phyloP scores from a whole-genome alignment of 176 grass and related monocot genomes.

The Echinochloa phyllopogon region DNA sequence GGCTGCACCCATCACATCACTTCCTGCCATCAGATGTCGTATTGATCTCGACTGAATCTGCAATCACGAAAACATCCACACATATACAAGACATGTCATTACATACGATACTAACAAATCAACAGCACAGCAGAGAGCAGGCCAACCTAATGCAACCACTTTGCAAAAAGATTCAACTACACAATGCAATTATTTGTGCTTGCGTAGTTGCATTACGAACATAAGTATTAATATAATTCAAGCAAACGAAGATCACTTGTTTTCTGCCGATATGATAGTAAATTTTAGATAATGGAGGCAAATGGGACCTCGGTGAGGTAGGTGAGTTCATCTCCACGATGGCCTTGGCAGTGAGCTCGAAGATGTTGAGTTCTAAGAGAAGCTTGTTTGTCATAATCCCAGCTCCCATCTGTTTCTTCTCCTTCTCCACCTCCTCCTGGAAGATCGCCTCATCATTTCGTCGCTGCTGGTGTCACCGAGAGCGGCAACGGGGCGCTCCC shows the following conservation, averaged over 20 bases:
- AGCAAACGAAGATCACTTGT: no score
- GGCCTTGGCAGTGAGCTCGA: slow-evolving; percentile 55
- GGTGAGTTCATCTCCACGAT: slow-evolving; percentile 69
- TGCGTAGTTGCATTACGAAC: neutral
- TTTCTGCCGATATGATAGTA: neutral
- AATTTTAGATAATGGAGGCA: neutral
- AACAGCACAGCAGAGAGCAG: no score
- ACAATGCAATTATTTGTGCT: neutral
- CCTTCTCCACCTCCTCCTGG: neutral
- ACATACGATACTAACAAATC: neutral
- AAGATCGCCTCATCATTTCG: neutral
- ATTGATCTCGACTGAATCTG: slow-evolving; percentile 80
- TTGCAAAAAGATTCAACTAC: neutral
- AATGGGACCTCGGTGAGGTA: slow-evolving; percentile 56
- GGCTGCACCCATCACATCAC: slow-evolving; percentile 69
- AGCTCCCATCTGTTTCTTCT: neutral
- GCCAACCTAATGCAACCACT: neutral
- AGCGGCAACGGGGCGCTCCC: neutral
- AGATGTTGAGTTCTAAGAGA: slow-evolving; percentile 63
- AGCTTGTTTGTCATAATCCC: slow-evolving; percentile 46
- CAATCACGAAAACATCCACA: neutral
- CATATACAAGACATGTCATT: neutral
- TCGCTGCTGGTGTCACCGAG: neutral
- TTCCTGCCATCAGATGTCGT: slow-evolving; percentile 59
- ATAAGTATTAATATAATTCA: neutral